Conservation (phyloP, 257 asterid genomes). For the Catharanthus roseus region DNA sequence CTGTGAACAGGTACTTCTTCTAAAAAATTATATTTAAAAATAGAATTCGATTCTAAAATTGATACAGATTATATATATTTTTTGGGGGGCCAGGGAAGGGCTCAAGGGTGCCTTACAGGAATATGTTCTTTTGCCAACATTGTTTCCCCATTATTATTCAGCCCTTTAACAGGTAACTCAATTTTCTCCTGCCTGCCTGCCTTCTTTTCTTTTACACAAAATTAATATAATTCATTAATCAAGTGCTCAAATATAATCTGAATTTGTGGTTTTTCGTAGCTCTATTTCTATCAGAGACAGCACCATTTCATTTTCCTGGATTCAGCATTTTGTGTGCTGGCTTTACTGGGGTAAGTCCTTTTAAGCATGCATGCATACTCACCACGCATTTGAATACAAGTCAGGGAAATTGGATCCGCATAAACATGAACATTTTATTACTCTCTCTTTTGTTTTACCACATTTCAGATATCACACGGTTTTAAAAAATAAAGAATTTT, state of each 20-base stretch:
- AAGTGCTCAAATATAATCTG: background rate
- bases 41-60: no score
- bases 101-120: slow-evolving; percentile 88
- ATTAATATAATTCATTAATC: no score
- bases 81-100: slow-evolving; percentile 96
- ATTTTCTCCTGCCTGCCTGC: background rate
- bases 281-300: slow-evolving; percentile 59
- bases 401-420: no score
- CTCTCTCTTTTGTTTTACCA: background rate
- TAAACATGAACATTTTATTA: background rate
- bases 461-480: background rate
- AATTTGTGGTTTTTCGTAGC: slow-evolving; percentile 30
- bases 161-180: slow-evolving; percentile 68
- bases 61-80: no score
- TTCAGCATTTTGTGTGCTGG: slow-evolving; percentile 78
- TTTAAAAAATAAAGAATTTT: background rate
- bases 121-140: slow-evolving; percentile 61
- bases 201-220: background rate
- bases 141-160: slow-evolving; percentile 75
- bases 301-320: slow-evolving; percentile 90
- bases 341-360: slow-evolving; percentile 55
- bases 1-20: slow-evolving; percentile 58
- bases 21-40: background rate
- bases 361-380: background rate
- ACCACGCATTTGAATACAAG: no score